Conservation (phyloP, 768 basidiomycete genomes). For the Boletus sp. region DNA sequence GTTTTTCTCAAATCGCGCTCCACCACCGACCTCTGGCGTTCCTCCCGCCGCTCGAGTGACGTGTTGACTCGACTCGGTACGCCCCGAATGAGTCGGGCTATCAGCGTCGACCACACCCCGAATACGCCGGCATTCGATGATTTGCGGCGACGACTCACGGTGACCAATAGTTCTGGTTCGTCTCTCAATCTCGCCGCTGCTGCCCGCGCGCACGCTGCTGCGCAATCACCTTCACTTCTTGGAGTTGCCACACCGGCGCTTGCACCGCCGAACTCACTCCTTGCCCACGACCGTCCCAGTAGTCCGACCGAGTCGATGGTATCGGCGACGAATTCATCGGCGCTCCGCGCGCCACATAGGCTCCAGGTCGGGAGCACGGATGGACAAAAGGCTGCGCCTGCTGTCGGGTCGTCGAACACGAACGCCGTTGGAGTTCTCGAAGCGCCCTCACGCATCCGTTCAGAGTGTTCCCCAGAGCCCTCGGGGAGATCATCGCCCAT, state of each 20-base stretch:
- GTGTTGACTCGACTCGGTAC: slow-evolving; percentile 48
- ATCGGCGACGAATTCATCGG: slow-evolving; percentile 68
- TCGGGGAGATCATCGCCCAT: slow-evolving; percentile 80
- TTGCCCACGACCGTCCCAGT: slow-evolving; percentile 50
- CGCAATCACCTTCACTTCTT: slow-evolving; percentile 14
- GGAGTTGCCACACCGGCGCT: slow-evolving; percentile 13
- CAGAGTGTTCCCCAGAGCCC: slow-evolving; percentile 63
- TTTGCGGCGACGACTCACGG: slow-evolving; percentile 68
- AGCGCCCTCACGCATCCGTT: slow-evolving; percentile 61
- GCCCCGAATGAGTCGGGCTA: slow-evolving; percentile 43
- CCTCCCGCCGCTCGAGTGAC: slow-evolving; percentile 44
- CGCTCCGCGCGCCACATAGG: slow-evolving; percentile 54
- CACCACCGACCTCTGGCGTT: slow-evolving; percentile 36
- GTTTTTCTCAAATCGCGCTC: slow-evolving; percentile 67
- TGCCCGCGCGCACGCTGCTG: slow-evolving; percentile 37
- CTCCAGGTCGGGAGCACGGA: slow-evolving; percentile 71
- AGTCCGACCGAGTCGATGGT: slow-evolving; percentile 84
- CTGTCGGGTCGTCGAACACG: slow-evolving; percentile 79
- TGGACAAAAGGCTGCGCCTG: slow-evolving; percentile 83
- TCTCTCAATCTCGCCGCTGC: slow-evolving; percentile 50
- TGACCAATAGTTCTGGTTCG: slow-evolving; percentile 68
- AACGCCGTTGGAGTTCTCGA: slow-evolving; percentile 84
- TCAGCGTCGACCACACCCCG: slow-evolving; percentile 45
- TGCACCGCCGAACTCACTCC: slow-evolving; percentile 18
- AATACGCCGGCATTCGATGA: slow-evolving; percentile 71